Percentiles rank a stretch among this genome's conserved stretches.
phyloP scores from a whole-genome alignment of 352 stramenopile genomes.

The Phytophthora citricola region DNA sequence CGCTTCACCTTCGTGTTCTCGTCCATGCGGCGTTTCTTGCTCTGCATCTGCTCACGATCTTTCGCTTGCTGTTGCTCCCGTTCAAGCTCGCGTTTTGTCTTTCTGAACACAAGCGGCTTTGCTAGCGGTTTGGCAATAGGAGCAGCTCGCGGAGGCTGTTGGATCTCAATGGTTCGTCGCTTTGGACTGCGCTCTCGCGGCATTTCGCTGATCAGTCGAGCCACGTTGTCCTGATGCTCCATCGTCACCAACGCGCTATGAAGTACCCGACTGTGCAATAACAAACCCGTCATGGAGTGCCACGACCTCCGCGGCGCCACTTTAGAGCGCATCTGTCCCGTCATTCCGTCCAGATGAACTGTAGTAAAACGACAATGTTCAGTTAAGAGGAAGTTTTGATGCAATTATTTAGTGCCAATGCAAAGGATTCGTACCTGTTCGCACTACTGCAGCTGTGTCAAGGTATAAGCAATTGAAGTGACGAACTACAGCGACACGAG shows the following conservation, averaged over 20 bases:
- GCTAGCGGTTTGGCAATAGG: conserved; percentile 23
- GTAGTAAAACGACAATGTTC: conserved; percentile 7
- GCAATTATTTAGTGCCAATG: conserved; percentile 6
- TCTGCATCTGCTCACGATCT: conserved; percentile 24
- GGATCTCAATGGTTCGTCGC: conserved; percentile 10
- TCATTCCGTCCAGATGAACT: conserved; percentile 22
- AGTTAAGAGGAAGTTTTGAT: too few relatives aligned
- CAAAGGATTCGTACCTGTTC: not conserved
- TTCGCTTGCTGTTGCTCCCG: conserved; percentile 40
- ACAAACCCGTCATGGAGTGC: conserved; percentile 37
- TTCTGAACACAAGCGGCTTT: conserved; percentile 57
- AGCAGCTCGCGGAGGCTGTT: conserved; percentile 3
- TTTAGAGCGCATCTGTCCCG: conserved; percentile 43
- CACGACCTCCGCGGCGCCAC: conserved; percentile 44
- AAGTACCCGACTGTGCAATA: conserved; percentile 47
- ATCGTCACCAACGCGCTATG: conserved; percentile 40
- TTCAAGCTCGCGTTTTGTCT: conserved; percentile 64
- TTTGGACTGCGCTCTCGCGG: conserved; percentile 18
- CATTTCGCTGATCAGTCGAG: conserved; percentile 24
- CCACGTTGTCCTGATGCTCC: conserved; percentile 49
- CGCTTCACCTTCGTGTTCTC: not conserved
- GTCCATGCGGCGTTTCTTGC: conserved; percentile 24
- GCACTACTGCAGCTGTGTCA: too few relatives aligned
- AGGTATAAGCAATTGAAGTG: not conserved
- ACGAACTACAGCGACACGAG: not conserved